Evolutionary conservation across 1,139 yeast genomes (phyloP).

Genomic region (Magnusiomyces ingens): DNA sequence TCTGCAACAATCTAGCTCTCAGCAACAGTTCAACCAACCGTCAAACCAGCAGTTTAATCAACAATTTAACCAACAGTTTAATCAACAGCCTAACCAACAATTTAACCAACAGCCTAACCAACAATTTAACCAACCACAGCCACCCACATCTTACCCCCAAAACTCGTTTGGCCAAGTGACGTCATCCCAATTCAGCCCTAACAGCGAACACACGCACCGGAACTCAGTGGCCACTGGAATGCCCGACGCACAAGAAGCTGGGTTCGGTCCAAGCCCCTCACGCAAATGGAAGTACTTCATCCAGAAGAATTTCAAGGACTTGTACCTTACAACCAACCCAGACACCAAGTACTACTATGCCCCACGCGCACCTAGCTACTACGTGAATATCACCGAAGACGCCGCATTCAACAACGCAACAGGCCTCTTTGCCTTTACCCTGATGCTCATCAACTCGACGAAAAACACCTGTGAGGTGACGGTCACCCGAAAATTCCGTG

Average conservation of each 20-base stretch:
- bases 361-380: slow-evolving; percentile 27
- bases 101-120: neutral
- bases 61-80: neutral
- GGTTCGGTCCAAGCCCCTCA: neutral
- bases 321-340: slow-evolving; percentile 29
- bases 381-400: slow-evolving; percentile 19
- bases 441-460: slow-evolving; percentile 7
- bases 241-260: neutral
- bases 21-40: neutral
- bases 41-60: neutral
- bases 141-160: no score
- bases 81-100: neutral
- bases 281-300: slow-evolving; percentile 27
- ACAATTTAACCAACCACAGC: neutral
- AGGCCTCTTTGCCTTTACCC: slow-evolving; percentile 17
- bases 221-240: neutral
- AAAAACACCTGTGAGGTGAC: slow-evolving; percentile 5
- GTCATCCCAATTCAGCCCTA: neutral
- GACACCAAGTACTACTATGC: slow-evolving; percentile 24
- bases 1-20: neutral
- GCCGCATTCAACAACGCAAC: neutral
- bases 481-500: slow-evolving; percentile 3
- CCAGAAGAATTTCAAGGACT: slow-evolving; percentile 27
- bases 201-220: neutral
- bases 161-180: no score